Percentiles rank a stretch among this genome's conserved stretches.
These are phyloP conservation scores for Lenwebbia sp. DNA, from an alignment of 345 rosid genomes.

Conservation along the genomic window DNA sequence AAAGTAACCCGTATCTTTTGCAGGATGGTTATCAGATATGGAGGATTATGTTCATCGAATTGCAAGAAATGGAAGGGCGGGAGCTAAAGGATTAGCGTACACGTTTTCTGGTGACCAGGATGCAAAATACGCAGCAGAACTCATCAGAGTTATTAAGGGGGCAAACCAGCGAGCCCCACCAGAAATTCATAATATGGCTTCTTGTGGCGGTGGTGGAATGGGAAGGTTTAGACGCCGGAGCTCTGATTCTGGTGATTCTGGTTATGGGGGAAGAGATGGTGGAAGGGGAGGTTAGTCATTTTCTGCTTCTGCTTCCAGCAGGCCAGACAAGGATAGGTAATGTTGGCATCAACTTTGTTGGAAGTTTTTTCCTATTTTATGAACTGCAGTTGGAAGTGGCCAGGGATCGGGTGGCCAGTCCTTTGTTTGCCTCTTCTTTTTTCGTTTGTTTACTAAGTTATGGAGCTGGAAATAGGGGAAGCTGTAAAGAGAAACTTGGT, in stretches of 20 bases:
- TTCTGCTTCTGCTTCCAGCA: background rate
- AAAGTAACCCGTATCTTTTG: background rate
- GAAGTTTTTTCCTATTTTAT: background rate
- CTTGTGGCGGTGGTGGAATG: conserved; percentile 71
- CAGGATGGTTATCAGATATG: conserved; percentile 92
- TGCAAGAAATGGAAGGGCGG: conserved; percentile 97
- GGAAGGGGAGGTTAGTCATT: conserved; percentile 31
- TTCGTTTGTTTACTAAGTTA: background rate
- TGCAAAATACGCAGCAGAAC: conserved; percentile 70
- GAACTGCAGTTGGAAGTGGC: background rate
- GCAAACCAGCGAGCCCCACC: conserved; percentile 76
- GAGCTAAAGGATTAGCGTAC: conserved; percentile 82
- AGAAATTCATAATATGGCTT: conserved; percentile 73
- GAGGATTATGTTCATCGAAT: conserved; percentile 97
- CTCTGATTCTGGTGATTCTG: conserved; percentile 31
- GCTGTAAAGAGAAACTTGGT: too few species aligned
- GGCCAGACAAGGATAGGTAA: conserved; percentile 48
- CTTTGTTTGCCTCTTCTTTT: background rate
- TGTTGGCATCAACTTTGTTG: background rate
- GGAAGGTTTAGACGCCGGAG: conserved; percentile 71
- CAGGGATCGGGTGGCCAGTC: conserved; percentile 18
- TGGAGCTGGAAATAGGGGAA: too few species aligned
- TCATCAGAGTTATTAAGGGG: conserved; percentile 77
- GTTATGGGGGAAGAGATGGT: conserved; percentile 43
- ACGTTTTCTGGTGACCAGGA: conserved; percentile 89